These are phyloP conservation scores for Kodamaea anthophila DNA, from an alignment of 1,139 yeast species.

Conservation along the genomic window DNA sequence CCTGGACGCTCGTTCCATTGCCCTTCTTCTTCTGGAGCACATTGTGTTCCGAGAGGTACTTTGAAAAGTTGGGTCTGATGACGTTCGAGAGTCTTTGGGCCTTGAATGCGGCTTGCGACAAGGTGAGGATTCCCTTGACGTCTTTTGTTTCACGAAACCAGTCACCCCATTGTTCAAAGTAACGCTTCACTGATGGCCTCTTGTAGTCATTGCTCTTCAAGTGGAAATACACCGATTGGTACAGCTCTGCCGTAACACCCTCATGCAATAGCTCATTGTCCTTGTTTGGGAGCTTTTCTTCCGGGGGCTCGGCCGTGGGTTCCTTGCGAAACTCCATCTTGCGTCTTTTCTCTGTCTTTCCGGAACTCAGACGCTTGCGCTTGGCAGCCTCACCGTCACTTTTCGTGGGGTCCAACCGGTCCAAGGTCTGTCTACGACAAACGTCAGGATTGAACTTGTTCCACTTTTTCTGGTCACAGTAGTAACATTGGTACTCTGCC, in stretches of 20 bases:
- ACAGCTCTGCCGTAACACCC: conserved; percentile 41
- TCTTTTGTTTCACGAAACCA: neutral
- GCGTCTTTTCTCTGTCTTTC: conserved; percentile 21
- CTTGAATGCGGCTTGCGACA: conserved; percentile 25
- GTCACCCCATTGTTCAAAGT: conserved; percentile 19
- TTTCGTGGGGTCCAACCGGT: conserved; percentile 20
- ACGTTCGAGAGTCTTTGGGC: conserved; percentile 26
- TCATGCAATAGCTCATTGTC: conserved; percentile 36
- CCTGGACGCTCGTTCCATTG: conserved; percentile 29
- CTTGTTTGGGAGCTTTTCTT: conserved; percentile 27
- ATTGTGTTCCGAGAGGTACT: conserved; percentile 21
- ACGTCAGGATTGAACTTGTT: conserved; percentile 42
- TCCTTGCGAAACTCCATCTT: conserved; percentile 6
- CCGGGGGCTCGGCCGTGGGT: conserved; percentile 1
- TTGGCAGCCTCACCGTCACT: conserved; percentile 2
- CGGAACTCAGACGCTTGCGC: conserved; percentile 26
- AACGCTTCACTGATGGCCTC: conserved; percentile 27
- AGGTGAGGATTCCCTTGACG: conserved; percentile 8
- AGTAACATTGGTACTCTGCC: conserved; percentile 69
- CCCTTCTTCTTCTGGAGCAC: conserved; percentile 14
- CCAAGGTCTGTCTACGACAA: conserved; percentile 30
- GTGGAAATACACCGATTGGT: conserved; percentile 47
- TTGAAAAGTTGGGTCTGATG: conserved; percentile 29
- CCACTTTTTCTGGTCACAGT: conserved; percentile 57
- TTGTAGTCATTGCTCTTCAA: conserved; percentile 44